Evolutionary conservation across 1,139 yeast species (phyloP), one percentile per base, ranked within the genome.

Genomic region (Yamadazyma conglobata): DNA sequence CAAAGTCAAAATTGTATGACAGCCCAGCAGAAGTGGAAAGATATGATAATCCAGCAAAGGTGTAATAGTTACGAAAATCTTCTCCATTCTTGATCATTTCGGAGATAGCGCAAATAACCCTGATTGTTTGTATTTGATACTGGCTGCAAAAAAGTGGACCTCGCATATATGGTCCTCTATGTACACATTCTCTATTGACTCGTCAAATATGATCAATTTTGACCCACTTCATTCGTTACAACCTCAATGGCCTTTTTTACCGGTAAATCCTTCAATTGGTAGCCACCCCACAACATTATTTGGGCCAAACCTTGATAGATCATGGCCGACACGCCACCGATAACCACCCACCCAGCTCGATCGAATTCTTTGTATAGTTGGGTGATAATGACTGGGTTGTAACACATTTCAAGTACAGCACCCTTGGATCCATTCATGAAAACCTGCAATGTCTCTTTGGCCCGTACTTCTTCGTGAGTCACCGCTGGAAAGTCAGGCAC

Each of bases 341-440:
- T 53, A 4, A 54, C 60, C 9, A 36, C 36, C 60, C 60, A 56
- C 4, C 47, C 47, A 6, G 38, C 33, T 1, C 29, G 28, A 24
- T 44, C 40, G 30, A 55, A 56, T 19, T 50, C 54, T 27, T 34
- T 39, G 30, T 43, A 54, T 15, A 56, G 41, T 17, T 46, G 32
- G 5, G 61, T 56, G 5, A 26, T 21, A 12, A 47, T 43, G 6
- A 37, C 43, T 3, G 62, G 62, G 25, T 56, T 50, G 42, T 56
- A 56, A 36, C 62, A 56, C 61, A 56, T 56, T 34, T 56, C 62
- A 15, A 56, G 38, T 6, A 56, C 60, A 4, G 51, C 51, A 3
- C 58, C 61, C 23, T 39, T 40, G 6, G 40, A 34, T 2, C 34
- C 11, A 8, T 44, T 34, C 25, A 54, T 50, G 35, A 56, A 51